Evolutionary conservation across 345 rosid genomes (phyloP).

Genomic region (Odontarrhena argentea): DNA sequence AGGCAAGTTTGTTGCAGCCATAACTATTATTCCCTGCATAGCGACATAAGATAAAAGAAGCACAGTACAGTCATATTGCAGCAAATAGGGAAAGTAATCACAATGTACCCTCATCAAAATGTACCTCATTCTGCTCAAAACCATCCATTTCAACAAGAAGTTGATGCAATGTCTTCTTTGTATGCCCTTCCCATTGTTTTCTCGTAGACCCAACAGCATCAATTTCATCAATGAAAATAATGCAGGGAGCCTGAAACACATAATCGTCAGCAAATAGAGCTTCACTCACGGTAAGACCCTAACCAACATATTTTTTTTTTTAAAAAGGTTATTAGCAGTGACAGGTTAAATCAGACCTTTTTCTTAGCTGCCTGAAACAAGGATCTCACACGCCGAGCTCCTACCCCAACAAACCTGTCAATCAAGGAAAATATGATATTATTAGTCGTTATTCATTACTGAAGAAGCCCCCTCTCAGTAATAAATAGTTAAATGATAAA

Average conservation of each 20-base stretch:
- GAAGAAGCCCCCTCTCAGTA: neutral
- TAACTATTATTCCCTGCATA: conserved; percentile 86
- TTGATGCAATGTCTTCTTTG: conserved; percentile 98
- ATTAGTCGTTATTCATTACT: neutral
- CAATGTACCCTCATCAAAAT: conserved; percentile 10
- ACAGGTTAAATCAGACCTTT: conserved; percentile 54
- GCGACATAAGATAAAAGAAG: neutral
- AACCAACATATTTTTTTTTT: conserved; percentile 19
- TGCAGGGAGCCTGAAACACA: conserved; percentile 85
- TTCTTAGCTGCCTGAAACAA: conserved; percentile 97
- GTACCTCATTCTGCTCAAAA: conserved; percentile 96
- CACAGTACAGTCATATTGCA: conserved; percentile 17
- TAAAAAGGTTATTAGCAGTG: neutral
- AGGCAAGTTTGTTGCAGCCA: conserved; percentile 99
- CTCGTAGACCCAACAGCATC: conserved; percentile 98
- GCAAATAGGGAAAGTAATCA: conserved; percentile 12
- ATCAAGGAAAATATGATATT: conserved; percentile 25
- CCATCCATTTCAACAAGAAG: conserved; percentile 99
- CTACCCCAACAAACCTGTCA: conserved; percentile 98
- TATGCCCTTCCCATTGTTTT: conserved; percentile 99
- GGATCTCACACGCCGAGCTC: conserved; percentile 95
- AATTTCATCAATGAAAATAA: conserved; percentile 96
- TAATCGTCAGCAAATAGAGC: conserved; percentile 14
- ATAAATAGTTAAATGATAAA: conserved; percentile 10
- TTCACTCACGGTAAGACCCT: neutral